Percentiles rank a stretch among this genome's conserved stretches.
Conservation (phyloP, 306 rosid genomes). For the Vicia sativa region DNA sequence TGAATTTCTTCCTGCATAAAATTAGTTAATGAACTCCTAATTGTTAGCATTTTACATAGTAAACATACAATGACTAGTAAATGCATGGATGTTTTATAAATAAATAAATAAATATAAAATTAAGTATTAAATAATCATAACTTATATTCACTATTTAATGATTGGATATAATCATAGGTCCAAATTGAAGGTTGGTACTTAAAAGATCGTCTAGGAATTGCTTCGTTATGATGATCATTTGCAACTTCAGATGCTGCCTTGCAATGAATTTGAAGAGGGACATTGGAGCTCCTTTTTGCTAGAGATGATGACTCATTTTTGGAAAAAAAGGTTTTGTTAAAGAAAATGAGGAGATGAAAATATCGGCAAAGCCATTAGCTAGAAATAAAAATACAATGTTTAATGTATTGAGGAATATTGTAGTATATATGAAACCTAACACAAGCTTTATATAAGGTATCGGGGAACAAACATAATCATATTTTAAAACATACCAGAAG, state of each 20-base stretch:
- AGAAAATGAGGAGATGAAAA: neutral
- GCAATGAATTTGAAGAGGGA: neutral
- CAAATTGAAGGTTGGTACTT: slow-evolving; percentile 13
- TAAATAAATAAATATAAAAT: no score
- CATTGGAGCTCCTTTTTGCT: neutral
- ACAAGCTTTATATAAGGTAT: no score
- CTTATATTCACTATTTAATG: slow-evolving; percentile 15
- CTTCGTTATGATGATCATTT: no score
- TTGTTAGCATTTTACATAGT: no score
- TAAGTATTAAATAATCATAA: no score
- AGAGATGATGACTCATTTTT: neutral
- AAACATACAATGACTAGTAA: no score
- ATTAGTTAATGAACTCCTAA: no score
- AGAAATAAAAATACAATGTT: neutral
- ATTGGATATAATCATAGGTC: slow-evolving; percentile 15
- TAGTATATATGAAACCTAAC: no score
- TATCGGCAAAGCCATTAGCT: neutral
- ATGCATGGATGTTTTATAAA: no score
- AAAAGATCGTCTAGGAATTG: neutral
- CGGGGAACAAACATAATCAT: no score
- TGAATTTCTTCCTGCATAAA: no score
- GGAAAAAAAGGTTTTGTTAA: neutral
- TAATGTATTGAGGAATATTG: neutral
- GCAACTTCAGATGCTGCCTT: neutral
- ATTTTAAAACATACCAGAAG: no score